Evolutionary conservation across 2,329 filamentous ascomycete genomes (phyloP), one percentile per base, ranked within the genome.

Genomic region (Pseudopyricularia javanii): DNA sequence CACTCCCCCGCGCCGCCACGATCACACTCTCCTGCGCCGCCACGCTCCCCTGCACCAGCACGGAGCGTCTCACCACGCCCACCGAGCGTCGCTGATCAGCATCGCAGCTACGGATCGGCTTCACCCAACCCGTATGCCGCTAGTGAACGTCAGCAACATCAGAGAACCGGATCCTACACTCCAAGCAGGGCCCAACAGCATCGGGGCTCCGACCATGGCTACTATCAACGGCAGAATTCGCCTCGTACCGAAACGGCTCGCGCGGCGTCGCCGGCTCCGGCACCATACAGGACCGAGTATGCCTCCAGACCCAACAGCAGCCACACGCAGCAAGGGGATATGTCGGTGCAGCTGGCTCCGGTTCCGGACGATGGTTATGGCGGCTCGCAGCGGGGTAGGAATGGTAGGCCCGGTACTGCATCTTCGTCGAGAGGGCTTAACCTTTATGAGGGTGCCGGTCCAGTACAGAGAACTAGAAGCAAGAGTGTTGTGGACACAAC

Each of bases 401-500:
- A 68, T 62, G 73, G 68, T 66, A 73, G 72, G 61, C 73, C 74
- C 2, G 69, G 68, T 4, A 72, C 71, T 4, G 71, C 69, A 56
- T 68, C 56, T 49, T 74, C 73, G 61, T 73, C 70, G 51, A 67
- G 72, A 12, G 72, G 75, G 9, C 78, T 79, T 73, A 76, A 74
- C n/a, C 66, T 78, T 50, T 78, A 82, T 59, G 76, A 80, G 34
- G 75, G 74, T 5, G 66, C 67, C 8, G 71, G 74, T 5, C 62
- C 65, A 9, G 60, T 66, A 49, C 66, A 62, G 48, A 70, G 79
- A 56, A 74, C 78, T 58, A 72, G 84, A 58, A 95, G 90, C 67
- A 89, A 91, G 74, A 95, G 90, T 62, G 76, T 93, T 55, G 89
- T 86, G n/a, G 86, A 93, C 61, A 76, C 80, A 26, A 82, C 83